Evolutionary conservation across 2,329 filamentous ascomycete genomes (phyloP), one percentile per base, ranked within the genome.

Genomic region (Arthrobotrys sinensis): DNA sequence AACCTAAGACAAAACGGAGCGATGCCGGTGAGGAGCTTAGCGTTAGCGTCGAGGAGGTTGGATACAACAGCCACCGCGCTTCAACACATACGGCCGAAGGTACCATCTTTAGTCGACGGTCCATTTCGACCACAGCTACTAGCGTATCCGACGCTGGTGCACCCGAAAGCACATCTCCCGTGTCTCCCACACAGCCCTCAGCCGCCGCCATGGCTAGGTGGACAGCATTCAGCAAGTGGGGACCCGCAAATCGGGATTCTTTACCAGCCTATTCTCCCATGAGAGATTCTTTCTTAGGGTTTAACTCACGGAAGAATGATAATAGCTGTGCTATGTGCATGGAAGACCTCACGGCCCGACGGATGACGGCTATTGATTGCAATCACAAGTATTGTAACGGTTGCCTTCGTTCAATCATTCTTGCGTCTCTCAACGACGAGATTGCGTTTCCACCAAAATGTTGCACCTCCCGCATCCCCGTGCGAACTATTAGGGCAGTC

Each of bases 1-100:
- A 67, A 40, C 36, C 73, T 24, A 77, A 60, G 43, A 50, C 66
- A 45, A 77, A 65, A 55, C 50, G 73, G 50, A 71, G 46, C 57
- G 72, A 76, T 65, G 24, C 34, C 65, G 40, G 55, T 28, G 73
- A 77, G 21, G 73, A 70, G 34, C 32, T 65, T 60, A 66, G 67
- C 36, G 66, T 65, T n/a, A 67, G 66, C 36, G 65, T 70, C 34
- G 73, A 77, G 32, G 73, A 77, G 28, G 60, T 77, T 55, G 66
- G 66, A 68, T 77, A 71, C 66, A 77, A 77, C 50, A 71, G 66
- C 60, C 73, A 77, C 60, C 66, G 73, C 12, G 73, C 73, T 19
- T 77, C 73, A 71, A 71, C 66, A 66, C 73, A 77, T 60, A 77
- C 73, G 14, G 73, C 73, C 12, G 73, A 77, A 52, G 73, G 73